Conservation (phyloP, 805 yeast genomes). For the Cyberlindnera americana region DNA sequence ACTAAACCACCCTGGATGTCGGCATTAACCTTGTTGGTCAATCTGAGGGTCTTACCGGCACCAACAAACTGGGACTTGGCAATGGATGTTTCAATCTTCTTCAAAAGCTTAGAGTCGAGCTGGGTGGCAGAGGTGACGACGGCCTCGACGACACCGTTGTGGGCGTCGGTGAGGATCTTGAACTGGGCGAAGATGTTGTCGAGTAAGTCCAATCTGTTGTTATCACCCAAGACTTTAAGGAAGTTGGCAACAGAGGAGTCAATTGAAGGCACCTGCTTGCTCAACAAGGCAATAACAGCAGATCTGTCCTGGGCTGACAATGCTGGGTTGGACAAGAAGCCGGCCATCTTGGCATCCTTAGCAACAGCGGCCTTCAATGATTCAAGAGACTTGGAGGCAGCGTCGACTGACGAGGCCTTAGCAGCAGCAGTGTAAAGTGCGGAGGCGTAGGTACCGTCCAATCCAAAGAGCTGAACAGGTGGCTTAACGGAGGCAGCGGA, state of each 20-base stretch:
- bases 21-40: slow-evolving; percentile 80
- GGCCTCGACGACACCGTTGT: slow-evolving; percentile 90
- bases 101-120: slow-evolving; percentile 75
- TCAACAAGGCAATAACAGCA: slow-evolving; percentile 59
- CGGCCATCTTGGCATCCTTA: slow-evolving; percentile 59
- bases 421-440: slow-evolving; percentile 92
- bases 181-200: slow-evolving; percentile 65
- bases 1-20: slow-evolving; percentile 93
- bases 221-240: slow-evolving; percentile 82
- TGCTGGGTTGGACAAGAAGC: slow-evolving; percentile 77
- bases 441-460: slow-evolving; percentile 95
- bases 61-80: slow-evolving; percentile 79
- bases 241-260: slow-evolving; percentile 77
- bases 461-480: slow-evolving; percentile 90
- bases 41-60: slow-evolving; percentile 77
- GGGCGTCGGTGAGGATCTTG: slow-evolving; percentile 76
- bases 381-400: slow-evolving; percentile 62
- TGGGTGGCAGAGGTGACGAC: slow-evolving; percentile 84
- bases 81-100: slow-evolving; percentile 75
- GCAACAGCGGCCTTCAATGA: slow-evolving; percentile 52
- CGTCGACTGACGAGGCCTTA: slow-evolving; percentile 71
- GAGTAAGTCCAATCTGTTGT: slow-evolving; percentile 84
- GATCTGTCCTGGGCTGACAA: slow-evolving; percentile 72
- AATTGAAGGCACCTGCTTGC: slow-evolving; percentile 41
- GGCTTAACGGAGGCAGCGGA: slow-evolving; percentile 69